Conservation (phyloP, 202 grass and related monocot genomes). For the Bolboschoenoplectus hybrid region DNA sequence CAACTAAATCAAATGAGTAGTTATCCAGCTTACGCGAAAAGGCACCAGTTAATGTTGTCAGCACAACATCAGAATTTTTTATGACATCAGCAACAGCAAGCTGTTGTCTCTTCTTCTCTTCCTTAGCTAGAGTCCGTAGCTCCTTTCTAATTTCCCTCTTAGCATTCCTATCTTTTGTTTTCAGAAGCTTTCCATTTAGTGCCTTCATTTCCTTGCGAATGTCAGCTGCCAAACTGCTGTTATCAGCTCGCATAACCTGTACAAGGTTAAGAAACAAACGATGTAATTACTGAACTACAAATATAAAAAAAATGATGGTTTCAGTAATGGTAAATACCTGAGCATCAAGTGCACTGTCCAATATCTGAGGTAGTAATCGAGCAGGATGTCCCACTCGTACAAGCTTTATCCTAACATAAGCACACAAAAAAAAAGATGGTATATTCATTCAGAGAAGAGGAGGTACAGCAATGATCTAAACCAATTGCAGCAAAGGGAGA, state of each 20-base stretch:
- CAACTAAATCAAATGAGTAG: conserved; percentile 84
- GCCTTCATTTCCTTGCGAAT: conserved; percentile 99
- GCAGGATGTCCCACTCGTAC: conserved; percentile 98
- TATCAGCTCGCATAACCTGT: conserved; percentile 93
- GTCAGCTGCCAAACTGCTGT: conserved; percentile 91
- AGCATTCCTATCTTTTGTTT: conserved; percentile 81
- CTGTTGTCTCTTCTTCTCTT: conserved; percentile 90
- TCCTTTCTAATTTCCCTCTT: conserved; percentile 98
- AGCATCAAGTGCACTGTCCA: conserved; percentile 94
- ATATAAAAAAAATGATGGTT: conserved; percentile 17
- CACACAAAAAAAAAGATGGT: conserved; percentile 28
- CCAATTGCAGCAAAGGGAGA: neutral
- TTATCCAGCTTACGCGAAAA: conserved; percentile 77
- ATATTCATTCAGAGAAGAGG: conserved; percentile 5
- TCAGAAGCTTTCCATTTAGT: conserved; percentile 84
- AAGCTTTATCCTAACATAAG: conserved; percentile 75
- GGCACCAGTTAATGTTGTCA: conserved; percentile 95
- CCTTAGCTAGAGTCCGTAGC: conserved; percentile 81
- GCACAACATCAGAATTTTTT: conserved; percentile 87
- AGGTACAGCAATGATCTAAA: conserved; percentile 1
- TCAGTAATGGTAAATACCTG: conserved; percentile 52
- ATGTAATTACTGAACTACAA: neutral
- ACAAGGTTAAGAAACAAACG: conserved; percentile 31
- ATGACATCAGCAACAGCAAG: conserved; percentile 90
- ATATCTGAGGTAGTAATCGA: conserved; percentile 86